phyloP scores from a whole-genome alignment of 345 rosid species.

The Nasturtium officinale region DNA sequence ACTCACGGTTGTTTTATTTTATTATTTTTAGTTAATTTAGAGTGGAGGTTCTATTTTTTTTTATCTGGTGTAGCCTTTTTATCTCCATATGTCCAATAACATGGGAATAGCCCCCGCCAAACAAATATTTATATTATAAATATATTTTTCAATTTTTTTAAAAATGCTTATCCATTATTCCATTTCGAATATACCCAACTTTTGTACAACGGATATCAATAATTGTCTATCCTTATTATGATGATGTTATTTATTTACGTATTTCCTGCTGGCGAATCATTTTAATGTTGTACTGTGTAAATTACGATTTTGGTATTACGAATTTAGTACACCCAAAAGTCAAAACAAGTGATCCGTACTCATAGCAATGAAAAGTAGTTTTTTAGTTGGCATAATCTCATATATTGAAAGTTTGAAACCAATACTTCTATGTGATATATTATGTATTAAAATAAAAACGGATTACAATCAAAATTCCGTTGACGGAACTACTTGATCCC shows the following conservation, averaged over 20 bases:
- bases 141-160: neutral
- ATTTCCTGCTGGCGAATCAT: neutral
- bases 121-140: neutral
- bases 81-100: slow-evolving; percentile 40
- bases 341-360: neutral
- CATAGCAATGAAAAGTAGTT: neutral
- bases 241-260: neutral
- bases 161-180: slow-evolving; percentile 18
- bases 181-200: slow-evolving; percentile 30
- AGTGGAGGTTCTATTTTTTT: slow-evolving; percentile 12
- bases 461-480: too few relatives aligned
- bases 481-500: too few relatives aligned
- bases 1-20: slow-evolving; percentile 17
- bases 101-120: slow-evolving; percentile 41
- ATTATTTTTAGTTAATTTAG: slow-evolving; percentile 7
- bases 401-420: neutral
- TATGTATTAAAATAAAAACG: too few relatives aligned
- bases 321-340: too few relatives aligned
- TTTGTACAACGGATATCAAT: slow-evolving; percentile 14
- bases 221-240: neutral
- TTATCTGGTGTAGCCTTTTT: slow-evolving; percentile 31
- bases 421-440: neutral
- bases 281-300: neutral
- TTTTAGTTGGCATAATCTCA: neutral
- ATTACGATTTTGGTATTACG: neutral